Conservation (phyloP, 2,329 filamentous ascomycete genomes). For the Drechslera avenae region DNA sequence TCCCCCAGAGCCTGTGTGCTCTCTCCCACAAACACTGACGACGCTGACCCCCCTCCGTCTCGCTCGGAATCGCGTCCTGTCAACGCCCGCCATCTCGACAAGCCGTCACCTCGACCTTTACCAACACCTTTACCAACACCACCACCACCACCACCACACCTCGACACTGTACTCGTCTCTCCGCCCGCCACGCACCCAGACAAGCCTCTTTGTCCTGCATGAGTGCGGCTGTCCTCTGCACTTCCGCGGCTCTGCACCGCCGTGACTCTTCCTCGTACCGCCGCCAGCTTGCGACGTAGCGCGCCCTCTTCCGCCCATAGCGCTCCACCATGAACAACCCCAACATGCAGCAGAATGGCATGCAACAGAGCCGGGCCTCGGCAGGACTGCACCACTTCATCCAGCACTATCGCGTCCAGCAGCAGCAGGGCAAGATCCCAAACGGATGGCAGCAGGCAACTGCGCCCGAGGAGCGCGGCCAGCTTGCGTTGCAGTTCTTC, state of each 20-base stretch:
- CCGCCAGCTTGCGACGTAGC: constrained; percentile 11
- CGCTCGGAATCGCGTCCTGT: constrained; percentile 1
- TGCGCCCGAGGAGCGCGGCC: constrained; percentile 39
- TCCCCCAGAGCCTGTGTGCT: constrained; percentile 1
- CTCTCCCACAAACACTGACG: constrained; percentile 2
- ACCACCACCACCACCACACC: constrained; percentile 2
- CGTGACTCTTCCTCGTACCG: constrained; percentile 8
- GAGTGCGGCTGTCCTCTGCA: constrained; percentile 19
- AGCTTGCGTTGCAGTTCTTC: constrained; percentile 41
- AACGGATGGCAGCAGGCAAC: constrained; percentile 43
- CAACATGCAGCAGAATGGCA: constrained; percentile 33
- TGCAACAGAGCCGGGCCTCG: constrained; percentile 19
- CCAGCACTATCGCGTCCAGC: constrained; percentile 35
- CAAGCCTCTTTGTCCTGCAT: constrained; percentile 24
- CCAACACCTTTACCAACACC: neutral
- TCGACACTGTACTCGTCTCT: constrained; percentile 1
- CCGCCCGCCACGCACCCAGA: neutral
- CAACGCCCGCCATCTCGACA: neutral
- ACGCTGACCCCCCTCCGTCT: neutral
- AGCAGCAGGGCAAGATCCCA: constrained; percentile 34
- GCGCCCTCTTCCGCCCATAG: constrained; percentile 4
- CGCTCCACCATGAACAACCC: constrained; percentile 42
- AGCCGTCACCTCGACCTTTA: constrained; percentile 3
- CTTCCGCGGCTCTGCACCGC: constrained; percentile 29
- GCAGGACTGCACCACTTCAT: constrained; percentile 34